Percentiles rank a stretch among this genome's conserved stretches.
These are phyloP conservation scores for Yarrowia sp. DNA, from an alignment of 805 yeast species.

Conservation along the genomic window DNA sequence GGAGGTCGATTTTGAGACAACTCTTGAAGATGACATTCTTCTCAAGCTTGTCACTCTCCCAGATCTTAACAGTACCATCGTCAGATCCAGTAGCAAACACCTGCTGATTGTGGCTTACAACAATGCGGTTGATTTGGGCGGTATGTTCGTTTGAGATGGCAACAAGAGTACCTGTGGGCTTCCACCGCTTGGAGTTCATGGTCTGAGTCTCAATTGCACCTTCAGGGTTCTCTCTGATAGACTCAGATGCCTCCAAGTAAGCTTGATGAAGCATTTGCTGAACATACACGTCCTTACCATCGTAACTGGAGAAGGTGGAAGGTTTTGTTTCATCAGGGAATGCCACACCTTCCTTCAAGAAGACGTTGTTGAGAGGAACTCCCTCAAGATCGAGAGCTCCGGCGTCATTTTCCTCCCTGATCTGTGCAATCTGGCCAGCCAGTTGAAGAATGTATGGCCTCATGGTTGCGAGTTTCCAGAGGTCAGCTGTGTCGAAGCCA, in stretches of 20 bases:
- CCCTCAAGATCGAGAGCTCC: slow-evolving; percentile 24
- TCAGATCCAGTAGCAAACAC: slow-evolving; percentile 82
- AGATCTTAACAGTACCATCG: slow-evolving; percentile 71
- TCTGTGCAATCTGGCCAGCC: slow-evolving; percentile 40
- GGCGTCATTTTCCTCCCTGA: slow-evolving; percentile 18
- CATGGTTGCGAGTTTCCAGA: slow-evolving; percentile 82
- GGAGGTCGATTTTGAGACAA: slow-evolving; percentile 45
- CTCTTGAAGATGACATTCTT: slow-evolving; percentile 57
- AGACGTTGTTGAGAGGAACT: slow-evolving; percentile 25
- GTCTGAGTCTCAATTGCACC: slow-evolving; percentile 20
- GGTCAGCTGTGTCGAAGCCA: slow-evolving; percentile 74
- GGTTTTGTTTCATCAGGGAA: slow-evolving; percentile 29
- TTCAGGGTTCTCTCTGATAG: slow-evolving; percentile 23
- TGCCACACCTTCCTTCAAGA: slow-evolving; percentile 14
- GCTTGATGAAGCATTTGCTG: slow-evolving; percentile 61
- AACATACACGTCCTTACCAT: slow-evolving; percentile 71
- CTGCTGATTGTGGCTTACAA: slow-evolving; percentile 65
- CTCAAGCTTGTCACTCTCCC: slow-evolving; percentile 76
- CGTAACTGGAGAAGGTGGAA: slow-evolving; percentile 56
- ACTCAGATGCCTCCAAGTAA: slow-evolving; percentile 52
- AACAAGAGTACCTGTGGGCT: slow-evolving; percentile 62
- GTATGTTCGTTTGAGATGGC: slow-evolving; percentile 69
- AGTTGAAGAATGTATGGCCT: slow-evolving; percentile 66
- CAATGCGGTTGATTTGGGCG: slow-evolving; percentile 64
- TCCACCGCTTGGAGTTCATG: slow-evolving; percentile 44